Evolutionary conservation across 2,329 filamentous ascomycete species (phyloP), one percentile per base, ranked within the genome.

Genomic region (Xylaria sp.): DNA sequence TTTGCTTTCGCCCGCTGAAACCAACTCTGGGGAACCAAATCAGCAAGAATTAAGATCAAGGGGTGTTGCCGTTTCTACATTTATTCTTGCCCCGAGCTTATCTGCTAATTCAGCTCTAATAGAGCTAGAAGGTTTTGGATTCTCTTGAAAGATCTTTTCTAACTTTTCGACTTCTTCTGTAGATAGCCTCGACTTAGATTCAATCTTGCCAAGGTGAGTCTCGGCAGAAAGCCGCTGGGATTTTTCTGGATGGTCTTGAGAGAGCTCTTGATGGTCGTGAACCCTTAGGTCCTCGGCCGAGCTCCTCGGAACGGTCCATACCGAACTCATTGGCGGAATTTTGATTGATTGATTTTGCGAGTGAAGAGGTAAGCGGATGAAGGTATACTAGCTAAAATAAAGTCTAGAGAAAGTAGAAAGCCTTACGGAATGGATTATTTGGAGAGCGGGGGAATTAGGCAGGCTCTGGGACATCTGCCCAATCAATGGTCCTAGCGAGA

Each of bases 81-180:
- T 90, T 71, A 90, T 90, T 70, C 88, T 83, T 23, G 88, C 84
- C 60, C 84, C 83, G 82, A 90, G 88, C 7, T 83, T 81, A 70
- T 89, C 86, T 2, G 88, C 88, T 56, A 90, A 82, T 60, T 85
- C 83, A 70, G 87, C 87, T 77, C 90, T 90, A 34, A 83, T 82
- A 65, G 83, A 87, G 77, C 86, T 89, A 58, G 85, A 88, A 12
- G 88, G 88, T 78, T 90, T 90, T 70, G 86, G 85, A 75, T 90
- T 90, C 76, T 87, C 87, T 68, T 85, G 83, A 72, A 90, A 90
- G 75, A 89, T 86, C 30, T 83, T 81, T 74, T 90, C 88, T 28
- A 90, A 80, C 56, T 86, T 77, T 80, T 98, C 94, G 72, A 95
- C 86, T 74, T 94, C 87, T 61, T 94, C 89, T 74, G 91, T 87